Evolutionary conservation across 306 rosid species (phyloP).

Genomic region (Sophora flavescens): DNA sequence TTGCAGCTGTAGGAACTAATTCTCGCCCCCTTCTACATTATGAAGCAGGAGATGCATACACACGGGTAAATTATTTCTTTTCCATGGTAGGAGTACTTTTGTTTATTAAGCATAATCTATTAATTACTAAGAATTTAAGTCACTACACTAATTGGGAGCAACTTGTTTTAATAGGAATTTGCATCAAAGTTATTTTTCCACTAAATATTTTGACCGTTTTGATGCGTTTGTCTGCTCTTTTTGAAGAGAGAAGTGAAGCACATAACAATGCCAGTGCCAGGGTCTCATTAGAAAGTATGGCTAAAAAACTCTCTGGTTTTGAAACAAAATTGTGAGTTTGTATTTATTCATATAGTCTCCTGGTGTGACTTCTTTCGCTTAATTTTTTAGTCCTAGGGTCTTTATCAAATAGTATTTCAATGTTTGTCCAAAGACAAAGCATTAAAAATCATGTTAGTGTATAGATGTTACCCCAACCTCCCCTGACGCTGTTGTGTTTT

Average conservation of each 20-base stretch:
- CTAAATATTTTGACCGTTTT: constrained; percentile 38
- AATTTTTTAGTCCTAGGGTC: background rate
- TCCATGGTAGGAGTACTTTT: constrained; percentile 22
- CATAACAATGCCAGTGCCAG: constrained; percentile 84
- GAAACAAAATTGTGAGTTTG: constrained; percentile 15
- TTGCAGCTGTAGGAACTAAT: constrained; percentile 84
- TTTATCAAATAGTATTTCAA: constrained; percentile 29
- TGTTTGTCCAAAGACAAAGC: constrained; percentile 12
- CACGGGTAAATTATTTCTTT: constrained; percentile 61
- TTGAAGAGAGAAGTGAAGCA: constrained; percentile 79
- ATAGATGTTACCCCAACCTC: background rate
- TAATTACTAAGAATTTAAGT: background rate
- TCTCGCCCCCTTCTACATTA: constrained; percentile 93
- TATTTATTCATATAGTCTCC: background rate
- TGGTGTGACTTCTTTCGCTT: constrained; percentile 3
- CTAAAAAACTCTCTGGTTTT: constrained; percentile 14
- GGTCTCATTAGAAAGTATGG: constrained; percentile 87
- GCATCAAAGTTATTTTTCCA: constrained; percentile 20
- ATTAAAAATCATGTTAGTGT: background rate
- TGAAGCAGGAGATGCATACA: constrained; percentile 80
- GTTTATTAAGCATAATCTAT: background rate
- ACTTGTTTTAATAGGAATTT: background rate
- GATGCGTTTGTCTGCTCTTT: constrained; percentile 72
- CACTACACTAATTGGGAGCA: background rate
- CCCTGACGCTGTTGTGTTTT: background rate